Percentiles rank a stretch among this genome's conserved stretches.
Conservation (phyloP, 495 filamentous ascomycete genomes). For the Lindgomyces ingoldianus region DNA sequence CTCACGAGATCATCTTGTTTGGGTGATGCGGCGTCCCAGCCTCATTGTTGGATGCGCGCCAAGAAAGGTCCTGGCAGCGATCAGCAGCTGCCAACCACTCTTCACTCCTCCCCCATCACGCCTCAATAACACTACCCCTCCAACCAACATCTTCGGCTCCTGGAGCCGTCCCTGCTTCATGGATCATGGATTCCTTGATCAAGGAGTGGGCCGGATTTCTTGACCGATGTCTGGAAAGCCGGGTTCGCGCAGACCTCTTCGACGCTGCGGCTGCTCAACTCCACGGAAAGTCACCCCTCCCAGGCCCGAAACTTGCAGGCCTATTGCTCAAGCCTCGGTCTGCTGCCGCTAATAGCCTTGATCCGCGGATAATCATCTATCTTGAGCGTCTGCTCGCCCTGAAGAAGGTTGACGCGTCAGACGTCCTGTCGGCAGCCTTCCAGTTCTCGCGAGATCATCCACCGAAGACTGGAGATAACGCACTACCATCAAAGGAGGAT, state of each 20-base stretch:
- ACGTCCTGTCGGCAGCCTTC: slow-evolving; percentile 60
- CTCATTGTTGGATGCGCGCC: background rate
- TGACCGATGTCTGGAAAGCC: slow-evolving; percentile 47
- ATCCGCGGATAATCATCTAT: slow-evolving; percentile 66
- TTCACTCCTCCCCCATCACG: slow-evolving; percentile 28
- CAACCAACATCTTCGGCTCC: slow-evolving; percentile 12
- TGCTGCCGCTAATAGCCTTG: slow-evolving; percentile 55
- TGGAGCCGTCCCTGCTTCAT: slow-evolving; percentile 17
- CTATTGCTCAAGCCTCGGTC: slow-evolving; percentile 59
- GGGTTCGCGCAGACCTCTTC: slow-evolving; percentile 53
- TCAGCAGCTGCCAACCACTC: background rate
- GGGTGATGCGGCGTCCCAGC: background rate
- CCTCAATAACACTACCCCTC: slow-evolving; percentile 22
- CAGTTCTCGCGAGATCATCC: slow-evolving; percentile 58
- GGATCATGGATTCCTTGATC: slow-evolving; percentile 28
- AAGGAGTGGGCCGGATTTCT: slow-evolving; percentile 55
- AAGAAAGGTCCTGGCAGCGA: slow-evolving; percentile 16
- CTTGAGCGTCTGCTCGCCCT: slow-evolving; percentile 60
- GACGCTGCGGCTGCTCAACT: slow-evolving; percentile 46
- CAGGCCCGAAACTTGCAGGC: slow-evolving; percentile 55
- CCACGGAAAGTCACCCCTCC: slow-evolving; percentile 49
- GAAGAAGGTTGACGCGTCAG: slow-evolving; percentile 55
- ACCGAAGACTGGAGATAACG: slow-evolving; percentile 10
- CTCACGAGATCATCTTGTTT: no score
- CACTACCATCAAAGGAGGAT: slow-evolving; percentile 14